Evolutionary conservation across 2,329 filamentous ascomycete genomes (phyloP), one percentile per base, ranked within the genome.

Genomic region (Penicillium sp.): DNA sequence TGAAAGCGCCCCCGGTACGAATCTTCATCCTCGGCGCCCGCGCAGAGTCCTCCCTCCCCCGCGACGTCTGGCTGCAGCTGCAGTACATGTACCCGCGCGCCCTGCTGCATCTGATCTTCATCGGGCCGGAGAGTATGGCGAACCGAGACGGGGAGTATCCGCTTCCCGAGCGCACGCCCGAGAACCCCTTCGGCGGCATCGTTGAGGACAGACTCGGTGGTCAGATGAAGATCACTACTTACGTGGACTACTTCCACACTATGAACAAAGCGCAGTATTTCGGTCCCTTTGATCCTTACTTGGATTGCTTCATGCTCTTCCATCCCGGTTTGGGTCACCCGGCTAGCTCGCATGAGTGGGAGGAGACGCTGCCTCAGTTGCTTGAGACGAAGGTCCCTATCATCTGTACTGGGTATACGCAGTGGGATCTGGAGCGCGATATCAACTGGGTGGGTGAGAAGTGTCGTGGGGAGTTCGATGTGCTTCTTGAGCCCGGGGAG

Each of bases 201-300:
- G 85, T 97, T 15, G 95, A 99, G 76, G 93, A 96, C 72, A 86
- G 93, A 50, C 82, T 99, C 9, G 90, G 88, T 69, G 86, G 88
- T 52, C 87, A 88, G 62, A 86, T 97, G 85, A 99, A 99, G 79
- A 96, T 99, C 68, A 94, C 88, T 72, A 99, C 95, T 0, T 96
- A 92, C 68, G 93, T 97, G 49, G 94, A 99, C 65, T 97, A 99
- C 77, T 99, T 95, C 78, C 93, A 99, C 75, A 97, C 90, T 3
- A 84, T 99, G 64, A 93, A 99, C 77, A 86, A 91, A 71, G 89
- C 93, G 0, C 88, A 91, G 46, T 84, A 92, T 70, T 99, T 97
- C 77, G 86, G 89, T 55, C 94, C 95, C 0, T 97, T 95, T 70
- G 94, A 99, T 70, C 94, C 94, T 1, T 99, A 99, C 77, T 96